Evolutionary conservation across 2,329 filamentous ascomycete species (phyloP).

Genomic region (Colletotrichum godetiae): DNA sequence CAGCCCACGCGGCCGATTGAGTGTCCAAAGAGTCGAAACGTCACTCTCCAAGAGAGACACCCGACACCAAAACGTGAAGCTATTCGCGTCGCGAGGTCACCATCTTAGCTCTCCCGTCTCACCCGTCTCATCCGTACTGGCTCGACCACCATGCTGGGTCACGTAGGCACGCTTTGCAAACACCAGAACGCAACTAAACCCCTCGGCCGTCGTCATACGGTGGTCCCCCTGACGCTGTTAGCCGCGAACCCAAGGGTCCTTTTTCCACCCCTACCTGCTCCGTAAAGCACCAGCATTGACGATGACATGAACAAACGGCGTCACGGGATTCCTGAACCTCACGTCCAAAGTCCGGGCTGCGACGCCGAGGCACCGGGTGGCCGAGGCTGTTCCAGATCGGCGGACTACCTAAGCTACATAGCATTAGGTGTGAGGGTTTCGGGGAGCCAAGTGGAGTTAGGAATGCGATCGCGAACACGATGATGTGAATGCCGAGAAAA

Average conservation of each 20-base stretch:
- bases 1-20: neutral
- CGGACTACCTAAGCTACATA: neutral
- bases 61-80: neutral
- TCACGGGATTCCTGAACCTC: neutral
- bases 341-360: neutral
- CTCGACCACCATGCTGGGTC: neutral
- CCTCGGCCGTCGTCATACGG: neutral
- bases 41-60: neutral
- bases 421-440: too few relatives aligned
- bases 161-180: neutral
- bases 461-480: neutral
- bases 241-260: neutral
- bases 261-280: neutral
- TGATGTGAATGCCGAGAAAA: neutral
- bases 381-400: neutral
- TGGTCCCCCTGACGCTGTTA: neutral
- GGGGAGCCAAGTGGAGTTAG: neutral
- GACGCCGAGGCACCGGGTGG: neutral
- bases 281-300: neutral
- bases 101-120: neutral
- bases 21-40: neutral
- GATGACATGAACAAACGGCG: neutral
- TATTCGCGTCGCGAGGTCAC: neutral
- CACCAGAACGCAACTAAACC: neutral
- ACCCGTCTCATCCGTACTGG: neutral